phyloP scores from a whole-genome alignment of 345 rosid genomes.

The Ceriops zippeliana region DNA sequence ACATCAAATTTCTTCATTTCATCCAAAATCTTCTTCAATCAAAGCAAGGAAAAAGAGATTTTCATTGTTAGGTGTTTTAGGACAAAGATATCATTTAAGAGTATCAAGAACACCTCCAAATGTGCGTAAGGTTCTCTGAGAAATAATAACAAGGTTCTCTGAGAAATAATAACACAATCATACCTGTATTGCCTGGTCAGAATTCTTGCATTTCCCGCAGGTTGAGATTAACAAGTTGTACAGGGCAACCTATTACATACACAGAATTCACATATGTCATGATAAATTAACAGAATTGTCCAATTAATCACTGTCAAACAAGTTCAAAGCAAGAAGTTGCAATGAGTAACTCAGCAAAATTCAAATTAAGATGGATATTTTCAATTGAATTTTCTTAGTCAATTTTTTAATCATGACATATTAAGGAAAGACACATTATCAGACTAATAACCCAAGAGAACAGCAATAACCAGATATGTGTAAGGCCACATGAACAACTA shows the following conservation, averaged over 20 bases:
- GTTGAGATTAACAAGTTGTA: conserved; percentile 84
- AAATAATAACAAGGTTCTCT: background rate
- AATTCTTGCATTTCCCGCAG: conserved; percentile 84
- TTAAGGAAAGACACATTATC: too few species aligned
- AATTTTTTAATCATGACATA: too few species aligned
- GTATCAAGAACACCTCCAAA: conserved; percentile 4
- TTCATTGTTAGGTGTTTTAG: background rate
- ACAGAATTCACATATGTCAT: too few species aligned
- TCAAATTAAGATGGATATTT: too few species aligned
- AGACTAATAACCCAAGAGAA: too few species aligned
- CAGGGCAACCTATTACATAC: conserved; percentile 52
- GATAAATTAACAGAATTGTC: too few species aligned
- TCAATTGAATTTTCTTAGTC: too few species aligned
- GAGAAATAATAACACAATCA: background rate
- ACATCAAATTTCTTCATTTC: conserved; percentile 91
- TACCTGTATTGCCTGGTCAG: conserved; percentile 69
- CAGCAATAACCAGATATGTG: too few species aligned
- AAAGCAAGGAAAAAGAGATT: conserved; percentile 13
- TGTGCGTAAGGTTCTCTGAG: background rate
- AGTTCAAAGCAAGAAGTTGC: background rate
- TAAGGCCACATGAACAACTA: too few species aligned
- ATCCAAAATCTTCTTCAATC: conserved; percentile 68
- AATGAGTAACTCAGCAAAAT: too few species aligned
- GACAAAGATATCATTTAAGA: background rate
- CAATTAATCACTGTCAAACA: background rate